Evolutionary conservation across 768 basidiomycete species (phyloP), one percentile per base, ranked within the genome.

Genomic region (Pleurotus ostreatus): DNA sequence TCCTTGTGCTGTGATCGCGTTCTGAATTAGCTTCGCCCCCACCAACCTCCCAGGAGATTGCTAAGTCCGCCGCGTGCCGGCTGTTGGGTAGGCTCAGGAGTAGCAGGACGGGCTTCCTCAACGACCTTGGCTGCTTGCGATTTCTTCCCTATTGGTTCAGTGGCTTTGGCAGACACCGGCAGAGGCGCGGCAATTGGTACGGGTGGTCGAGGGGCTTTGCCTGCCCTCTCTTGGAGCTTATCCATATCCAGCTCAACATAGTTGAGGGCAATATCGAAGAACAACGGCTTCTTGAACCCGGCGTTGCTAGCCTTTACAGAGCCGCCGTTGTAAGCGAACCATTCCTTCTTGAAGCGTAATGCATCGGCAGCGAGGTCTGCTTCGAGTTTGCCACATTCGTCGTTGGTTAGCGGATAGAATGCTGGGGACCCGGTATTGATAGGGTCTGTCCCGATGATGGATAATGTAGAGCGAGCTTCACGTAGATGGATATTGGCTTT

Each of bases 181-280:
- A 64, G 60, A 12, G 70, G 63, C 4, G 64, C 60, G n/a, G 64
- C 61, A 1, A 63, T 45, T 38, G 66, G 62, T 8, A 66, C 56
- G 6, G 62, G 60, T 23, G 61, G 52, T 2, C 71, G 55, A 11
- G 68, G 66, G 45, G 75, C 67, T 71, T 84, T 86, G 1, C 93
- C 93, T 2, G 87, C 89, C 15, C 88, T 76, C 57, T 78, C 80
- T 63, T 84, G 72, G 57, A 97, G 70, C 49, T 81, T 73, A 45
- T 91, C 88, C 84, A 94, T 87, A 63, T 94, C 90, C 57, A 94
- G 70, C 60, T 89, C 84, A 55, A 92, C 86, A 65, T 96, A 97
- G 70, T 96, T 97, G 63, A 94, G 83, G 15, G 93, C 94, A 59
- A 93, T 89, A 67, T 97, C 92, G 71, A 95, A 97, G 76, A 98